These are phyloP conservation scores for Arthrobotrys conoides DNA, from an alignment of 2,329 filamentous ascomycete species.

Conservation along the genomic window DNA sequence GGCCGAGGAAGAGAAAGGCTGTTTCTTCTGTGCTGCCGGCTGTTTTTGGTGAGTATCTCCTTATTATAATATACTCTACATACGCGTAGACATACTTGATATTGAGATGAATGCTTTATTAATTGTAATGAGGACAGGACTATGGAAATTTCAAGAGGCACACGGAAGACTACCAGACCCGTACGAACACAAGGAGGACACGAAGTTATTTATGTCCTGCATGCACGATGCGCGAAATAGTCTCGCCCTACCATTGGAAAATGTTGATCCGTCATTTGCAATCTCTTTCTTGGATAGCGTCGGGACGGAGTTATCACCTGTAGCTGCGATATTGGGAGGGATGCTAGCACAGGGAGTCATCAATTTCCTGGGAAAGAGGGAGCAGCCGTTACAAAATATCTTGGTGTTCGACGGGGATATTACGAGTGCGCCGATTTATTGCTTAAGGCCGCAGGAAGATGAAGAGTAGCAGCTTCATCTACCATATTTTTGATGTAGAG, in stretches of 20 bases:
- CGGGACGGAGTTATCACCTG: slow-evolving; percentile 85
- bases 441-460: slow-evolving; percentile 78
- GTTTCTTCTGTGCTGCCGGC: slow-evolving; percentile 63
- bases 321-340: slow-evolving; percentile 89
- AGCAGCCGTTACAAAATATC: slow-evolving; percentile 97
- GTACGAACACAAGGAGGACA: slow-evolving; percentile 72
- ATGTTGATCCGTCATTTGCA: slow-evolving; percentile 46
- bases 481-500: too few species aligned
- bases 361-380: slow-evolving; percentile 89
- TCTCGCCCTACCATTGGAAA: slow-evolving; percentile 77
- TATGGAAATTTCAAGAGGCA: slow-evolving; percentile 86
- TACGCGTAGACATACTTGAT: neutral
- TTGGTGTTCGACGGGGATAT: slow-evolving; percentile 89
- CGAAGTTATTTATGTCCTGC: slow-evolving; percentile 81
- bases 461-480: slow-evolving; percentile 34
- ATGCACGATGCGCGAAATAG: slow-evolving; percentile 84
- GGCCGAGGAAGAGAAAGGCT: slow-evolving; percentile 62
- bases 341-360: slow-evolving; percentile 96
- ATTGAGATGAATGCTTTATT: neutral
- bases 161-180: slow-evolving; percentile 73
- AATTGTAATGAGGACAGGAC: slow-evolving; percentile 69
- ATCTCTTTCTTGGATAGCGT: slow-evolving; percentile 83
- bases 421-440: slow-evolving; percentile 83
- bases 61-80: neutral
- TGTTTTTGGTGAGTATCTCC: slow-evolving; percentile 46